Base-by-base conservation (phyloP, 768 basidiomycete species). In the Tubosaeta sp. region DNA sequence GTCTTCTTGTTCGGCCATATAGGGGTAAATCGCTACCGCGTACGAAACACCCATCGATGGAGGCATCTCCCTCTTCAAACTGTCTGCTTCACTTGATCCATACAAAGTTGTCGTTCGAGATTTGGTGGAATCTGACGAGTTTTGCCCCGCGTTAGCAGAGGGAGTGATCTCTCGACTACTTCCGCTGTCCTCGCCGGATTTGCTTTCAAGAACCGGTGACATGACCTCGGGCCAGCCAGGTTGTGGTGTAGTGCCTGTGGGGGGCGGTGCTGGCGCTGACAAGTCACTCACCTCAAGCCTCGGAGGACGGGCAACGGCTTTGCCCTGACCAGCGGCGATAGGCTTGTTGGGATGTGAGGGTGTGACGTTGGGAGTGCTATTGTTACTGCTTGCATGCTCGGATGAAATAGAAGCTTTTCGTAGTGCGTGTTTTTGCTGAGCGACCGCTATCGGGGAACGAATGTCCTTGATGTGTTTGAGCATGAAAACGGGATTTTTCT, bases 401-500 rank as follows among this genome's bases (percentile, higher is more conserved):
- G 68, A 60, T 3, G 66, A 63, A 41, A 67, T 59, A 10, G 83
- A 83, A 5, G 87, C 88, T 69, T 89, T 90, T 39, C 93, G 84
- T 9, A 87, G 81, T 2, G 90, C 90, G 63, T 96, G 94, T 69
- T 99, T 99, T 67, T 94, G 90, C 61, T 94, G 89, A 3, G 96
- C 96, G 36, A 98, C 93, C 9, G 86, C 92, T 55, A 98, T 98
- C 0, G 96, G 96, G 6, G 94, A 96, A 41, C 92, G 87, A 53
- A 99, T 97, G 63, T 99, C 96, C 64, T 71, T 70, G 70, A 94
- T 94, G 56, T 95, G 91, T 56, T 94, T 90, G 48, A 95, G 80
- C 96, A 99, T 99, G 71, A 99, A 99, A 8, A 99, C 95, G 2
- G 96, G 95, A 55, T 96, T 94, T 72, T 97, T 97, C 71, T 93